Evolutionary conservation across 2,329 filamentous ascomycete species (phyloP), one percentile per base, ranked within the genome.

Genomic region (Cercospora citrullina): DNA sequence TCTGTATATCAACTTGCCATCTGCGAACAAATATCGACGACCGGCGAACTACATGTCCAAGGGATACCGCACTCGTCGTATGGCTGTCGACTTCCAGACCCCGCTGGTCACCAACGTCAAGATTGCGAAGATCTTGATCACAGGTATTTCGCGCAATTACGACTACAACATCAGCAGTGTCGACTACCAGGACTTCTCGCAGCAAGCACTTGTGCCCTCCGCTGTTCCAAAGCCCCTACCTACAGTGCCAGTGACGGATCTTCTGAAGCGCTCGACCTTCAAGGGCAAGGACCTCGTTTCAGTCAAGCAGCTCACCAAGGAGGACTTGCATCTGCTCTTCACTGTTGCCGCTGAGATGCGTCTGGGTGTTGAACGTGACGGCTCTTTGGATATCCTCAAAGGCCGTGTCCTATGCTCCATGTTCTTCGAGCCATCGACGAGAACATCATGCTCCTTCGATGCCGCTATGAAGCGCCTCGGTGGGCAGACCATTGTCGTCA

Each of bases 1-100:
- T 80, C 84, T 99, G 69, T 99, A 99, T 84, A 97, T 99, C 89
- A 99, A 99, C 81, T 82, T 99, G 81, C 95, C 95, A n/a, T 98
- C 95, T 12, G 97, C 88, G 87, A 99, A 99, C 85, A 92, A 94
- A 80, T 99, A 96, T 86, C 89, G 95, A 75, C 90, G 95, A 73
- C 95, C 95, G 33, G 95, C 95, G 75, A 99, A 93, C 84, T 99
- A 98, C 83, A 96, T 99, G 90, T 96, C 92, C 81, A 95, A 95
- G 83, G 95, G 95, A 69, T 99, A 99, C 83, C 91, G 92, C 77
- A 98, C 95, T 65, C 89, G 95, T 79, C 90, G 95, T 80, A 97
- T 99, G 94, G 95, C 95, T 39, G 95, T 99, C 51, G 95, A 97
- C 81, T 92, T 97, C 83, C 94, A 98, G 83, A 96, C 95, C 64